phyloP scores from a whole-genome alignment of 441 rosid species.

The Gossypium lobatum region DNA sequence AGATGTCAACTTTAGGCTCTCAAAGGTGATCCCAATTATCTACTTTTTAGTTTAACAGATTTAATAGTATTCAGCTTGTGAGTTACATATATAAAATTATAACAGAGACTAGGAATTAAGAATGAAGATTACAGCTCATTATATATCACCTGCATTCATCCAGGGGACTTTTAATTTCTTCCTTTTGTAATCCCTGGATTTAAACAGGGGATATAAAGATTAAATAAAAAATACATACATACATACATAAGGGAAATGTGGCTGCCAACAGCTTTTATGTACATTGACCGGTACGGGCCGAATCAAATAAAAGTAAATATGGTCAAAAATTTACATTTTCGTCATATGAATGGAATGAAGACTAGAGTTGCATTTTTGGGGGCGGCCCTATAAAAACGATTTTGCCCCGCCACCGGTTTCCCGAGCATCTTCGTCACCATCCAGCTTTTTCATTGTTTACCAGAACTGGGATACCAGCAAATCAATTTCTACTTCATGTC shows the following conservation, averaged over 20 bases:
- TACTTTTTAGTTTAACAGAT: too few species aligned
- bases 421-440: slow-evolving; percentile 12
- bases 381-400: not conserved
- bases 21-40: too few species aligned
- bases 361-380: slow-evolving; percentile 12
- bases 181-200: not conserved
- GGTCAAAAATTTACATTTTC: not conserved
- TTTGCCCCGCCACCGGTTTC: slow-evolving; percentile 18
- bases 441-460: slow-evolving; percentile 25
- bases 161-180: not conserved
- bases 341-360: not conserved
- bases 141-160: not conserved
- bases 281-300: not conserved
- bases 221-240: too few species aligned
- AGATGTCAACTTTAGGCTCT: too few species aligned
- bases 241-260: not conserved
- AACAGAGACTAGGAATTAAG: not conserved
- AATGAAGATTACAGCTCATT: not conserved
- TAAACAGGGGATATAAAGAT: not conserved
- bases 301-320: not conserved
- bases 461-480: slow-evolving; percentile 36
- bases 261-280: slow-evolving; percentile 4
- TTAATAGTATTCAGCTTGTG: too few species aligned
- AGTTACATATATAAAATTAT: not conserved
- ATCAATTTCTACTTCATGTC: slow-evolving; percentile 1